Percentiles rank a stretch among this genome's conserved stretches.
Conservation (phyloP, 2,329 filamentous ascomycete genomes). For the Fusarium sp. region DNA sequence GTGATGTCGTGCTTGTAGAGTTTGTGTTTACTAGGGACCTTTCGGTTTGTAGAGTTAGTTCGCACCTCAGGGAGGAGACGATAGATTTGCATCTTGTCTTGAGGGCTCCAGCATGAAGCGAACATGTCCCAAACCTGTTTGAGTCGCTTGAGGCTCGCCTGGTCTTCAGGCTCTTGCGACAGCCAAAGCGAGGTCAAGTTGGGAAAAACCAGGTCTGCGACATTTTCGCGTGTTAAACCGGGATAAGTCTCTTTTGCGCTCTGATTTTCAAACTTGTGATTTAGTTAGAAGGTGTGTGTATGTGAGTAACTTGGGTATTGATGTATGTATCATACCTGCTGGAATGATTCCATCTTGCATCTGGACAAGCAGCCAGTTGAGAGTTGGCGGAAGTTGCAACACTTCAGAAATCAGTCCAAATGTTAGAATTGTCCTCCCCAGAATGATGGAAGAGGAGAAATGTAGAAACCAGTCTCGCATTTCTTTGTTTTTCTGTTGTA, state of each 20-base stretch:
- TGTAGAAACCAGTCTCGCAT: neutral
- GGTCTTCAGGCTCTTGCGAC: conserved; percentile 3
- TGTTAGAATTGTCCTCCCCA: neutral
- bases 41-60: neutral
- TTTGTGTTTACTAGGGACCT: conserved; percentile 1
- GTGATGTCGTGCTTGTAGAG: neutral
- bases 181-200: neutral
- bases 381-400: neutral
- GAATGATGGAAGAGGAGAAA: neutral
- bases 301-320: neutral
- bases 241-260: neutral
- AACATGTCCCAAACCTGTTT: neutral
- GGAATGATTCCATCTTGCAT: neutral
- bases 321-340: neutral
- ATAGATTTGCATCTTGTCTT: neutral
- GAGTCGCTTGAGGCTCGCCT: neutral
- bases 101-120: neutral
- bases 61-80: neutral
- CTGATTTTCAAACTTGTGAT: neutral
- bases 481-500: neutral
- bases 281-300: neutral
- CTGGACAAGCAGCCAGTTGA: neutral
- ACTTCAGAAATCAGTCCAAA: neutral
- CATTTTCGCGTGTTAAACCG: neutral
- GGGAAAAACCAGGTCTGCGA: neutral